These are phyloP conservation scores for Leccinum huronense DNA, from an alignment of 1,284 basidiomycete species.

Conservation along the genomic window DNA sequence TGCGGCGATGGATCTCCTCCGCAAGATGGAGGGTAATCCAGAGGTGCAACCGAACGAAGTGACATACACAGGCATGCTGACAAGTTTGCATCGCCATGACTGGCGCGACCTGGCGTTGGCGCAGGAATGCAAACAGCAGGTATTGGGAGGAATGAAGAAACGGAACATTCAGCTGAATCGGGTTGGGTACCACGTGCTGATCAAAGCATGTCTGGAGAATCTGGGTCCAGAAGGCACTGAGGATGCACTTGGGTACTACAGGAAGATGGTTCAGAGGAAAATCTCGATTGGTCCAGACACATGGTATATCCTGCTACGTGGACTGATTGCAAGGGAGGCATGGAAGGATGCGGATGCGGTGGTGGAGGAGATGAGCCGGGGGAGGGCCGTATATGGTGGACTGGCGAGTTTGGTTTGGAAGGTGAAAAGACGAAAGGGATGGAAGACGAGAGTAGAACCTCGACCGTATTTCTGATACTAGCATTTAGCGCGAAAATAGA, in stretches of 20 bases:
- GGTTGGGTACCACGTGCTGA: constrained; percentile 72
- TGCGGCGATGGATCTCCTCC: constrained; percentile 63
- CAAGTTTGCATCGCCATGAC: constrained; percentile 54
- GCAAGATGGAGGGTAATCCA: constrained; percentile 65
- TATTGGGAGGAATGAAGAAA: constrained; percentile 60
- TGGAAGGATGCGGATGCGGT: constrained; percentile 61
- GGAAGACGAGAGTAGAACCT: constrained; percentile 28
- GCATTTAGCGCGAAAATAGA: constrained; percentile 24
- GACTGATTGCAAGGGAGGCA: constrained; percentile 53
- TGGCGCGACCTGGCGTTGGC: constrained; percentile 46
- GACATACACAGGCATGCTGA: constrained; percentile 71
- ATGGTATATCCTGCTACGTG: constrained; percentile 71
- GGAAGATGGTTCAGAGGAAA: constrained; percentile 56
- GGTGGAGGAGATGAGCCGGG: constrained; percentile 54
- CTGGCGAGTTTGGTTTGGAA: constrained; percentile 40
- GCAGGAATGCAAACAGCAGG: constrained; percentile 46
- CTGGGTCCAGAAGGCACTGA: constrained; percentile 47
- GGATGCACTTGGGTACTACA: constrained; percentile 61
- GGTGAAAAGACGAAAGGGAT: constrained; percentile 37
- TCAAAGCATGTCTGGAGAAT: constrained; percentile 60
- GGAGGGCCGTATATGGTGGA: constrained; percentile 38
- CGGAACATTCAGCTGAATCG: constrained; percentile 53
- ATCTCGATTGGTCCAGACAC: constrained; percentile 60
- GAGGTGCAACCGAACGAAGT: constrained; percentile 62
- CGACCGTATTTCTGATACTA: constrained; percentile 30